Evolutionary conservation across 768 basidiomycete genomes (phyloP).

Genomic region (Hydnum rufescens): DNA sequence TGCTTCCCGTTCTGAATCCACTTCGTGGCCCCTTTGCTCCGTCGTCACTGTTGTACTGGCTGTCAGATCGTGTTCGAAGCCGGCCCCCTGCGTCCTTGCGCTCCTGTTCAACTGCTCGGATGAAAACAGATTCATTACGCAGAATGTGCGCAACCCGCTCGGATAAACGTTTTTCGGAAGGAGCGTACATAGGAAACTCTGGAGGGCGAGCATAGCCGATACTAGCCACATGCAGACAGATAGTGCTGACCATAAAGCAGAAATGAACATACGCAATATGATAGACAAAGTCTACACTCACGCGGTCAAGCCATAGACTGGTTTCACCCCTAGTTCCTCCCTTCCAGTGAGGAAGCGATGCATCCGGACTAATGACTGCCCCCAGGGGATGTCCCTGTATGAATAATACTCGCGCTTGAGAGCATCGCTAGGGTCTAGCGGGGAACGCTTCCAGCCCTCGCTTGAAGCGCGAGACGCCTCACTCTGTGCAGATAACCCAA

Average conservation of each 20-base stretch:
- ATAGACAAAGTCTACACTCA: no score
- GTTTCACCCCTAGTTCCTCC: constrained; percentile 68
- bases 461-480: neutral
- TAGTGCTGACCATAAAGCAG: constrained; percentile 20
- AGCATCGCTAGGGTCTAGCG: neutral
- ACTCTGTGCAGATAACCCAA: neutral
- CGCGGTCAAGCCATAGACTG: constrained; percentile 78
- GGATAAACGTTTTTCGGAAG: constrained; percentile 4
- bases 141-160: constrained; percentile 7
- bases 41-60: no score
- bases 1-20: no score
- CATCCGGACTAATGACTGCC: constrained; percentile 31
- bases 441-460: neutral
- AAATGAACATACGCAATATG: constrained; percentile 35
- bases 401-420: constrained; percentile 36
- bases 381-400: constrained; percentile 31
- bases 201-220: constrained; percentile 24
- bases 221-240: constrained; percentile 30
- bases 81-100: no score
- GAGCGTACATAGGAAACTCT: constrained; percentile 6
- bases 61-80: no score
- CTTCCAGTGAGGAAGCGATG: constrained; percentile 76
- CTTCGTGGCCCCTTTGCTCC: no score
- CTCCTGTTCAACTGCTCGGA: constrained; percentile 6
- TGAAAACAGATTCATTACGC: constrained; percentile 1